Percentiles rank a stretch among this genome's conserved stretches.
phyloP scores from a whole-genome alignment of 176 grass and related monocot species.

The Juncus effusus region DNA sequence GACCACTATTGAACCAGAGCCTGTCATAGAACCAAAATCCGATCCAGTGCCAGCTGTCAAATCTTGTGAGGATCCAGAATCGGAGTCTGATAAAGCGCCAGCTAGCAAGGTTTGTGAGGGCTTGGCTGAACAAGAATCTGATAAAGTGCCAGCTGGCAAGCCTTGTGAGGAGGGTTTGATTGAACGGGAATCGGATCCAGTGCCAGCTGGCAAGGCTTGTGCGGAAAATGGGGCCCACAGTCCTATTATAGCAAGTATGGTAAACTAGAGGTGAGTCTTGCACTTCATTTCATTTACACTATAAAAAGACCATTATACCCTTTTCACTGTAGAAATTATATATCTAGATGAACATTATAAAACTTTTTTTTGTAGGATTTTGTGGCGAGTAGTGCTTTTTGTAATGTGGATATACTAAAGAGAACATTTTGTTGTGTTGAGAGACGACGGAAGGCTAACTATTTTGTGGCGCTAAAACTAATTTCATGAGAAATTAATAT shows the following conservation, averaged over 20 bases:
- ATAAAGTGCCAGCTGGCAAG: not conserved
- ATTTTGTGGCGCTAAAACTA: not conserved
- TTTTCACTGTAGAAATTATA: not conserved
- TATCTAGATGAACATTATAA: conserved; percentile 1
- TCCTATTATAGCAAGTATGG: conserved; percentile 17
- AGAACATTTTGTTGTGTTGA: not conserved
- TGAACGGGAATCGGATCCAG: not conserved
- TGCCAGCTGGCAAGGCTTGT: conserved; percentile 13
- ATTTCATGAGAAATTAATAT: conserved; percentile 19
- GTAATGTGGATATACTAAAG: not conserved
- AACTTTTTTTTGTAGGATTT: not conserved
- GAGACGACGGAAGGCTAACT: not conserved
- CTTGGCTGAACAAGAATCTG: conserved; percentile 4
- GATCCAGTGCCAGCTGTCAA: conserved; percentile 11
- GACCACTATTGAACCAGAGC: no score
- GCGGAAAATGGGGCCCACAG: conserved; percentile 20
- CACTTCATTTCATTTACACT: not conserved
- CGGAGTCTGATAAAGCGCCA: not conserved
- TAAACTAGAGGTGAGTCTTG: conserved; percentile 19
- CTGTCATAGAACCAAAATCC: not conserved
- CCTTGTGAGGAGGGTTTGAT: not conserved
- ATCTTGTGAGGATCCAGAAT: not conserved
- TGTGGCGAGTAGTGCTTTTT: conserved; percentile 8
- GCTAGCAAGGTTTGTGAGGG: not conserved
- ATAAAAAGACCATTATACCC: not conserved